A percentile compares a stretch with the other conserved stretches of the same genome.
These are phyloP conservation scores for Jatropha podagrica DNA, from an alignment of 441 rosid genomes.

Conservation along the genomic window DNA sequence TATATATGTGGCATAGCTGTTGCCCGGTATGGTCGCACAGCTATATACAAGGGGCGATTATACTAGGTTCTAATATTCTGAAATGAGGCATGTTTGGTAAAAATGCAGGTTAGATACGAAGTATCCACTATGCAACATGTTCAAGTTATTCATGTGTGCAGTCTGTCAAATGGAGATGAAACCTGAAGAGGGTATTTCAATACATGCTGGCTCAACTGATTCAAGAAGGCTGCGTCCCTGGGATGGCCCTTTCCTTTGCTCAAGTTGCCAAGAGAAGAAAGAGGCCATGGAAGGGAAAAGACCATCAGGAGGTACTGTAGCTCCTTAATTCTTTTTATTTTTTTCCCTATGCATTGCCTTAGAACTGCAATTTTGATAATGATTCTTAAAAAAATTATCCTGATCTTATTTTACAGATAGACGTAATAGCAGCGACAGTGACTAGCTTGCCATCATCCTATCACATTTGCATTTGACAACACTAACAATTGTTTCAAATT, in stretches of 20 bases:
- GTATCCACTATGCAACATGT: constrained; percentile 98
- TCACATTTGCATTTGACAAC: constrained; percentile 20
- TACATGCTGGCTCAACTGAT: constrained; percentile 73
- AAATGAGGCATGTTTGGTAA: constrained; percentile 18
- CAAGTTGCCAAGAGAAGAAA: constrained; percentile 94
- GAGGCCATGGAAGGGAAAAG: constrained; percentile 99
- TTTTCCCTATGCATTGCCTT: neutral
- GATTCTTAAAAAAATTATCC: neutral
- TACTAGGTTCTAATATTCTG: constrained; percentile 14
- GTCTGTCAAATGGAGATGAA: constrained; percentile 96
- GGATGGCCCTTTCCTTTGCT: constrained; percentile 99
- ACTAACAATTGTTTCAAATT: constrained; percentile 42
- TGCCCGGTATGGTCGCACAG: neutral
- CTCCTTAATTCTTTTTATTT: constrained; percentile 8
- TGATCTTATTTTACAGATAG: constrained; percentile 48
- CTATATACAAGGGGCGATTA: neutral
- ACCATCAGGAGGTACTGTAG: constrained; percentile 61
- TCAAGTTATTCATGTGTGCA: constrained; percentile 88
- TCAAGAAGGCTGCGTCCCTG: constrained; percentile 76
- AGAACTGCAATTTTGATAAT: constrained; percentile 2
- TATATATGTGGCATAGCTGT: neutral
- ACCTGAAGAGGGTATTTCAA: constrained; percentile 93
- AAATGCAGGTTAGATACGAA: constrained; percentile 84
- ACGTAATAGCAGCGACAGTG: constrained; percentile 76
- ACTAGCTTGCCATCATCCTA: constrained; percentile 45